Evolutionary conservation across 352 stramenopile species (phyloP).

Genomic region (Hyaloperonospora brassicae): DNA sequence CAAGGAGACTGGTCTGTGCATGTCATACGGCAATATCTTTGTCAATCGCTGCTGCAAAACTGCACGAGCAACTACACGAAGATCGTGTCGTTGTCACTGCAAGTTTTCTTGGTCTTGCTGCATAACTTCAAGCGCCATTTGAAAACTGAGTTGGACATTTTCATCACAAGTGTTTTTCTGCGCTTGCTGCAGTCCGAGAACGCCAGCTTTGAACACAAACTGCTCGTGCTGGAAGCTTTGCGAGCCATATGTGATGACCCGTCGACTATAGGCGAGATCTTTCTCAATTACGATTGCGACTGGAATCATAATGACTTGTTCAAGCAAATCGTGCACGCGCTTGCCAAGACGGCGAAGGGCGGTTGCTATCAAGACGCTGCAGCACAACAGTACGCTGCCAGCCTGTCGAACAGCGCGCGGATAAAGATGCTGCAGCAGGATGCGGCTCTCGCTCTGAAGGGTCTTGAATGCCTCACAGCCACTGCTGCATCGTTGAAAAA

Average conservation of each 20-base stretch:
- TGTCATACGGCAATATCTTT: slow-evolving; percentile 93
- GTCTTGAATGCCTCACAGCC: slow-evolving; percentile 90
- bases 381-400: slow-evolving; percentile 42
- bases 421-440: slow-evolving; percentile 71
- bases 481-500: slow-evolving; percentile 91
- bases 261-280: slow-evolving; percentile 94
- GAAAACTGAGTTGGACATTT: slow-evolving; percentile 97
- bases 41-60: slow-evolving; percentile 96
- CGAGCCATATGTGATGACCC: slow-evolving; percentile 93
- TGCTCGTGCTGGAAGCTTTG: slow-evolving; percentile 95
- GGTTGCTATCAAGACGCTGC: slow-evolving; percentile 45
- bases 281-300: slow-evolving; percentile 99
- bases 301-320: slow-evolving; percentile 96
- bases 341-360: slow-evolving; percentile 93
- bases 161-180: slow-evolving; percentile 98
- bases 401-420: slow-evolving; percentile 47
- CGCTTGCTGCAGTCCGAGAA: slow-evolving; percentile 95
- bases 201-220: slow-evolving; percentile 96
- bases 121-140: slow-evolving; percentile 91
- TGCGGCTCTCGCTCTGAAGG: slow-evolving; percentile 64
- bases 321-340: slow-evolving; percentile 94
- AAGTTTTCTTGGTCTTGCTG: slow-evolving; percentile 97
- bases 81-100: slow-evolving; percentile 94
- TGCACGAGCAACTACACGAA: slow-evolving; percentile 95
- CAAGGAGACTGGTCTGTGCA: slow-evolving; percentile 94